These are phyloP conservation scores for Phytophthora multivora DNA, from an alignment of 352 stramenopile species.

Conservation along the genomic window DNA sequence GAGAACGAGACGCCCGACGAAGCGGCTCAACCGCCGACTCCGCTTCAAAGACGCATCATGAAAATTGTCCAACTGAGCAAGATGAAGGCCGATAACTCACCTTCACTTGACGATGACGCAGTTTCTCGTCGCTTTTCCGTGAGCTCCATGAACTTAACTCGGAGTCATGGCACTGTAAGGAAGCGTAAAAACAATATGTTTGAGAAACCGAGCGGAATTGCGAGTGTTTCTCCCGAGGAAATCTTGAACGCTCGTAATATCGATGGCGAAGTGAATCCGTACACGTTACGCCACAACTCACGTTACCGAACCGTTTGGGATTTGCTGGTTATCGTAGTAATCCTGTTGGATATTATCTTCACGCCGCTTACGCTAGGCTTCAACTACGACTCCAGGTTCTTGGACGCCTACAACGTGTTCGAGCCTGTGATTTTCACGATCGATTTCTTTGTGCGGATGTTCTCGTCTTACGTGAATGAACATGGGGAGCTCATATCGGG, in stretches of 20 bases:
- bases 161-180: not conserved
- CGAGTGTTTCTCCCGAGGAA: constrained; percentile 38
- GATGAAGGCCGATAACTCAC: not conserved
- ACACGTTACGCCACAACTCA: constrained; percentile 60
- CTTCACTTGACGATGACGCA: constrained; percentile 11
- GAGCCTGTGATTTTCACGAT: constrained; percentile 48
- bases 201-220: constrained; percentile 15
- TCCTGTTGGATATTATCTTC: constrained; percentile 58
- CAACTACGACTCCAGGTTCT: constrained; percentile 35
- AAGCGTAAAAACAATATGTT: constrained; percentile 37
- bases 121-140: constrained; percentile 55
- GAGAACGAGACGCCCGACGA: not conserved
- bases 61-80: constrained; percentile 31
- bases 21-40: not conserved
- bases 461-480: constrained; percentile 60
- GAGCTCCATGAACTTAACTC: constrained; percentile 40
- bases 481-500: constrained; percentile 60
- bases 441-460: constrained; percentile 64
- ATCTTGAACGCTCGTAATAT: constrained; percentile 45
- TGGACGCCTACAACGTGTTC: constrained; percentile 39
- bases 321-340: constrained; percentile 49
- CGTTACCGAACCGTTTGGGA: constrained; percentile 49
- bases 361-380: constrained; percentile 67
- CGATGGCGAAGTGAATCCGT: constrained; percentile 38
- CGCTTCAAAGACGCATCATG: constrained; percentile 19